phyloP scores from a whole-genome alignment of 2,329 filamentous ascomycete genomes.

The Stachybotrys elegans region DNA sequence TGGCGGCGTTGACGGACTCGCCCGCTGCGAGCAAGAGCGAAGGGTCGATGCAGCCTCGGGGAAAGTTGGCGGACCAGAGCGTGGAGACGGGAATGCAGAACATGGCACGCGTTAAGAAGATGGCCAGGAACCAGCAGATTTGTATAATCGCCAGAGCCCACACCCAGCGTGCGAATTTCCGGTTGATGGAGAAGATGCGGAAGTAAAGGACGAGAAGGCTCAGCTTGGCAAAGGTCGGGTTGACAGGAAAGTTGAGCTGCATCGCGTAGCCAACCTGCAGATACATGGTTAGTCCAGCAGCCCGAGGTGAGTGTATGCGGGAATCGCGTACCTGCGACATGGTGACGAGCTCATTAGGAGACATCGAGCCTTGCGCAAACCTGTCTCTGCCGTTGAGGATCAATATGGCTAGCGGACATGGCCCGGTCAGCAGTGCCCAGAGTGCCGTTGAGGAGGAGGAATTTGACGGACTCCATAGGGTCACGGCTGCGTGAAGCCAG shows the following conservation, averaged over 20 bases:
- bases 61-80: not conserved
- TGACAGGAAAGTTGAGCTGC: not conserved
- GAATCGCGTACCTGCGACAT: too few species aligned
- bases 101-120: not conserved
- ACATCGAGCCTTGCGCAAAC: too few species aligned
- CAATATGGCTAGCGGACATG: too few species aligned
- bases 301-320: too few species aligned
- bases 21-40: not conserved
- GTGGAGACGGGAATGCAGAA: not conserved
- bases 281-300: too few species aligned
- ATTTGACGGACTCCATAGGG: too few species aligned
- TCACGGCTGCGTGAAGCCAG: too few species aligned
- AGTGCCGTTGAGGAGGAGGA: too few species aligned
- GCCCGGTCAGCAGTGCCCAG: too few species aligned
- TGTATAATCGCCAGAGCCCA: not conserved
- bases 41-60: not conserved
- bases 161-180: not conserved
- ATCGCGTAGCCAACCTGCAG: not conserved
- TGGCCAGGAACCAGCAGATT: not conserved
- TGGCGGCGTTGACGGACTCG: not conserved
- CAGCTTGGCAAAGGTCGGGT: not conserved
- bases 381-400: too few species aligned
- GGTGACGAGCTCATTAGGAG: too few species aligned
- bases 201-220: not conserved
- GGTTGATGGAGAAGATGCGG: not conserved